Percentiles rank a stretch among this genome's conserved stretches.
Conservation (phyloP, 1,284 basidiomycete species). For the Apiotrichum akiyoshidainum region DNA sequence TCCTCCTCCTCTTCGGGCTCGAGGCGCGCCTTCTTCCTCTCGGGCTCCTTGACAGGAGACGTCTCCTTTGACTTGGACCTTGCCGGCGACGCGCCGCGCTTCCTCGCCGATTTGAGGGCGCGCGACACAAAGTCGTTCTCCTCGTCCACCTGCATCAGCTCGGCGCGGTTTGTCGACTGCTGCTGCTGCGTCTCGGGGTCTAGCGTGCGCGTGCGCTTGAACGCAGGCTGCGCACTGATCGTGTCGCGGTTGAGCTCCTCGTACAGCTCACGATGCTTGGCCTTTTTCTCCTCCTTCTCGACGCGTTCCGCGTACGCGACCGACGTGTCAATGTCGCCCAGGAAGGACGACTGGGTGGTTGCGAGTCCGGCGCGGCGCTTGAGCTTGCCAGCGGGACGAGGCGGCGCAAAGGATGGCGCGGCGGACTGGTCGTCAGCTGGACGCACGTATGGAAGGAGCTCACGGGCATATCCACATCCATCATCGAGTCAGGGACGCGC, state of each 20-base stretch:
- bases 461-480: conserved; percentile 15
- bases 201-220: conserved; percentile 9
- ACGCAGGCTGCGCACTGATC: conserved; percentile 13
- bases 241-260: conserved; percentile 32
- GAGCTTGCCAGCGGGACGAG: conserved; percentile 8
- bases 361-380: conserved; percentile 25
- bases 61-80: not conserved
- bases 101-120: conserved; percentile 6
- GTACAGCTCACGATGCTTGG: conserved; percentile 37
- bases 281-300: conserved; percentile 30
- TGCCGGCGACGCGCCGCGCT: conserved; percentile 3
- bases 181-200: not conserved
- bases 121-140: conserved; percentile 21
- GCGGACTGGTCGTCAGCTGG: not conserved
- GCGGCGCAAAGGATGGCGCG: not conserved
- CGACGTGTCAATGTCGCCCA: conserved; percentile 20
- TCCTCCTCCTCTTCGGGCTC: conserved; percentile 11
- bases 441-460: not conserved
- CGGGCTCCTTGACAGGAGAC: not conserved
- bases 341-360: conserved; percentile 17
- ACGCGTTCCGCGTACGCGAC: conserved; percentile 23
- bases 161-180: not conserved
- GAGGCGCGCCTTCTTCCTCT: not conserved
- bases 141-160: conserved; percentile 34
- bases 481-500: conserved; percentile 19